Base-by-base conservation (phyloP, 2,329 filamentous ascomycete genomes). In the Lecanosticta acicola region DNA sequence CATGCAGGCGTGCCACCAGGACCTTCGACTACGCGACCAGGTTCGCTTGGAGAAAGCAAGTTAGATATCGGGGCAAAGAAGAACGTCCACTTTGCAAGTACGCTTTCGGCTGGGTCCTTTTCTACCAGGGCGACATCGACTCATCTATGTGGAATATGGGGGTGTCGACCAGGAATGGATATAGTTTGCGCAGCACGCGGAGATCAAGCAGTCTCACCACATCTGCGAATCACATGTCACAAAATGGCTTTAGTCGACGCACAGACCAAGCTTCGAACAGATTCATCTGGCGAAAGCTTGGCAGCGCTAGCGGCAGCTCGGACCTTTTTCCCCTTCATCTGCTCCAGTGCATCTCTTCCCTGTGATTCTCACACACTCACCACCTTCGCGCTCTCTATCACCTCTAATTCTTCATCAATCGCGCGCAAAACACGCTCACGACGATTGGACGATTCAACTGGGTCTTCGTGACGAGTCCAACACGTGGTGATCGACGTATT, bases 1-100 rank as follows among this genome's bases (percentile, higher is more conserved):
- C 61, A 64, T 64, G 59, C 60, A 57, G 61, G 59, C 58, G 59
- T 59, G 50, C 40, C n/a, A 36, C 44, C 24, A 37, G 24, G 24
- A 29, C 11, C 5, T 49, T 20, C 38, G 32, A 20, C 29, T 16
- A 26, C 16, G 21, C 29, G 42, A 18, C 36, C 37, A 14, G 7
- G 21, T 34, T 34, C 45, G 37, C 34, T 20, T 21, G 39, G 33
- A 34, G 19, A 32, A n/a, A 10, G 14, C 43, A 18, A 44, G 40
- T 14, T 39, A 3, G 20, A 39, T 8, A 14, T 20, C 26, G 26
- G 19, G 37, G 24, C 24, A 29, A 29, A 5, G 11, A 11, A 29
- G 7, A 29, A 7, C 37, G n/a, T n/a, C n/a, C n/a, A n/a, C 24
- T 29, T 7, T 29, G 7, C 11, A 5, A 29, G 11, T 11, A 29